phyloP scores from a whole-genome alignment of 345 rosid species.

The Erodium maritimum region DNA sequence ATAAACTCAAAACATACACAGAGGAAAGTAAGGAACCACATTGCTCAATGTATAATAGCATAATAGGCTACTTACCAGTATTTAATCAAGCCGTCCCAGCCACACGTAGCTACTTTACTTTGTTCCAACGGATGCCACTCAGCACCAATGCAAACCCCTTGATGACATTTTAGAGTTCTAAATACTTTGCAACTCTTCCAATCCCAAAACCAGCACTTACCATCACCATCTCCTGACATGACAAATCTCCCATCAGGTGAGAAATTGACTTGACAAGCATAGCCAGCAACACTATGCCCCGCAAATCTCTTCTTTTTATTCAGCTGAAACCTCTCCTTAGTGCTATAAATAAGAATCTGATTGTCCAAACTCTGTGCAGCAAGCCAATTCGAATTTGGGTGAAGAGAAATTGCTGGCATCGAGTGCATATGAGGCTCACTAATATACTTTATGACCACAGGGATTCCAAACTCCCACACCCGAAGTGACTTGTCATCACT shows the following conservation, averaged over 20 bases:
- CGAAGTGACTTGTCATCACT: slow-evolving; percentile 99
- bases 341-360: slow-evolving; percentile 84
- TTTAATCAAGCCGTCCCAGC: slow-evolving; percentile 98
- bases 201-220: slow-evolving; percentile 99
- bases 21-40: neutral
- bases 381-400: slow-evolving; percentile 88
- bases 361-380: slow-evolving; percentile 98
- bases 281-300: slow-evolving; percentile 87
- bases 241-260: slow-evolving; percentile 98
- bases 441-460: slow-evolving; percentile 93
- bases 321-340: slow-evolving; percentile 92
- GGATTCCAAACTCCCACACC: slow-evolving; percentile 97
- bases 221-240: slow-evolving; percentile 99
- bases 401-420: slow-evolving; percentile 87
- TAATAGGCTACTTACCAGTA: slow-evolving; percentile 54
- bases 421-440: slow-evolving; percentile 99
- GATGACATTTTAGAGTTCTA: slow-evolving; percentile 82
- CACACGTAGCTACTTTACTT: slow-evolving; percentile 98
- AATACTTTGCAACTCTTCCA: slow-evolving; percentile 98
- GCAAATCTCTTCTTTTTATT: slow-evolving; percentile 96
- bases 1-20: neutral
- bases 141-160: slow-evolving; percentile 80
- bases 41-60: neutral
- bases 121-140: slow-evolving; percentile 98
- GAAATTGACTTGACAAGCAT: slow-evolving; percentile 97